A percentile compares a stretch with the other conserved stretches of the same genome.
These are phyloP conservation scores for Acanthamoeba castellanii DNA, from an alignment of 208 protist species.

Conservation along the genomic window DNA sequence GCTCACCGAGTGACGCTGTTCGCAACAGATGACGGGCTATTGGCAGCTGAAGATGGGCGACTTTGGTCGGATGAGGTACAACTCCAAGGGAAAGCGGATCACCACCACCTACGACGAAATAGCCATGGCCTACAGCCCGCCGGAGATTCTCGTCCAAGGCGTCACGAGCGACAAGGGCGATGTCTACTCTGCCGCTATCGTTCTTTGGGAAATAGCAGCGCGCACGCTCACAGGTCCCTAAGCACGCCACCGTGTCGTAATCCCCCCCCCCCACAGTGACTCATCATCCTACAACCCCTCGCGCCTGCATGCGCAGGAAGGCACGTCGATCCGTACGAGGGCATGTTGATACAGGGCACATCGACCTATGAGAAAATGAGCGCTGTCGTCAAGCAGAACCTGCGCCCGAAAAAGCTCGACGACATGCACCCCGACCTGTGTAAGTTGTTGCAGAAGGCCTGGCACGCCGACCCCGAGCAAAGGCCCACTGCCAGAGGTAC, in stretches of 20 bases:
- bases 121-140: constrained; percentile 32
- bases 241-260: not conserved
- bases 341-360: too few relatives aligned
- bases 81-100: constrained; percentile 9
- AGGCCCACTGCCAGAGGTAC: not conserved
- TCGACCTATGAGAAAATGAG: not conserved
- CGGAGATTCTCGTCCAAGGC: constrained; percentile 15
- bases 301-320: not conserved
- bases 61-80: constrained; percentile 20
- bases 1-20: not conserved
- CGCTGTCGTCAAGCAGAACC: not conserved
- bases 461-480: constrained; percentile 3
- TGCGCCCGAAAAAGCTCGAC: constrained; percentile 8
- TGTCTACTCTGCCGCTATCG: constrained; percentile 31
- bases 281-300: too few relatives aligned
- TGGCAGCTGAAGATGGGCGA: constrained; percentile 48
- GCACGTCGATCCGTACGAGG: not conserved
- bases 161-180: constrained; percentile 11
- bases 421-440: constrained; percentile 19
- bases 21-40: not conserved
- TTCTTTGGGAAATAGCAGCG: constrained; percentile 1
- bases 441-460: constrained; percentile 4
- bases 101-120: not conserved
- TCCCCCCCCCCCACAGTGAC: not conserved
- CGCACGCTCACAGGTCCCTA: constrained; percentile 6